Percentiles rank a stretch among this genome's conserved stretches.
phyloP scores from a whole-genome alignment of 305 asterid species.

The Fraxinus dipetala region DNA sequence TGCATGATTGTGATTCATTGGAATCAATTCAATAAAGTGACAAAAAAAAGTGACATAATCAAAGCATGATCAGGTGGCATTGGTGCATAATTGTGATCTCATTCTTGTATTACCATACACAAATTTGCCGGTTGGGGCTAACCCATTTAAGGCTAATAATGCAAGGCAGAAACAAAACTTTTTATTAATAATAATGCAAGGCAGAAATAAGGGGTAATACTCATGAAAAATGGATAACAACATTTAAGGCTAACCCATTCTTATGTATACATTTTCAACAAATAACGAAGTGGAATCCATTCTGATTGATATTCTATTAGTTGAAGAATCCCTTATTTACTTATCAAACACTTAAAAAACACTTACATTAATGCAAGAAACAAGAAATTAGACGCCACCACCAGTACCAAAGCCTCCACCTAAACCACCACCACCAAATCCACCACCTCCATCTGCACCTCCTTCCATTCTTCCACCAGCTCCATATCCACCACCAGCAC shows the following conservation, averaged over 20 bases:
- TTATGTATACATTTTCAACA: no score
- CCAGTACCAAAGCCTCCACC: constrained; percentile 8
- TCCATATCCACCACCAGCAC: neutral
- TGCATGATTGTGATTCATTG: no score
- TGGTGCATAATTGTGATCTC: no score
- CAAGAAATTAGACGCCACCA: neutral
- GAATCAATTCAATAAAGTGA: no score
- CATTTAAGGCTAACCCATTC: neutral
- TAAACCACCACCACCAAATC: neutral
- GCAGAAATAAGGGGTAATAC: neutral
- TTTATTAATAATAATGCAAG: no score
- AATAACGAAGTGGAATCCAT: neutral
- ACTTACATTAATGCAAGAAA: neutral
- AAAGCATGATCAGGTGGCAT: no score
- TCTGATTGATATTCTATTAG: neutral
- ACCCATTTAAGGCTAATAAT: no score
- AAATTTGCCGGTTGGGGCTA: no score
- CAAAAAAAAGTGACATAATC: no score
- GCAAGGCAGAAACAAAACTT: no score
- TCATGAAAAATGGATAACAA: neutral
- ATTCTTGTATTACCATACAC: no score
- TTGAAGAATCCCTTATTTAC: neutral
- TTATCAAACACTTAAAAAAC: neutral
- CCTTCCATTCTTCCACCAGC: constrained; percentile 8
- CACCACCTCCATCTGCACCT: neutral